These are phyloP conservation scores for Rusavskia elegans DNA, from an alignment of 495 filamentous ascomycete species.

Conservation along the genomic window DNA sequence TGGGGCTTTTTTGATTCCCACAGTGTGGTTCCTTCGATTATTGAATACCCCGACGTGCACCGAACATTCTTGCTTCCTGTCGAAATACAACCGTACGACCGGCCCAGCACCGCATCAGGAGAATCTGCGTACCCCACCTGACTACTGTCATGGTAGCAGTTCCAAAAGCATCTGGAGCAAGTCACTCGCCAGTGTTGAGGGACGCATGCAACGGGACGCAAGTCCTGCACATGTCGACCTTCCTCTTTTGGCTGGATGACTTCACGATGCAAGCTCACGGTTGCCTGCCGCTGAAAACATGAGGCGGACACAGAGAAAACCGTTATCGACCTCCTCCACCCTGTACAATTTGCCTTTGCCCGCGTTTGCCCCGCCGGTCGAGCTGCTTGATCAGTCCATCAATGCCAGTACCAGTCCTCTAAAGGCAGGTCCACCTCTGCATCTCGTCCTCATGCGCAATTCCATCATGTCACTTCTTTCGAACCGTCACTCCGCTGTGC, in stretches of 20 bases:
- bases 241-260: slow-evolving; percentile 1
- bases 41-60: too few species aligned
- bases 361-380: not conserved
- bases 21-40: too few species aligned
- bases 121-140: not conserved
- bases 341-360: too few species aligned
- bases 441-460: not conserved
- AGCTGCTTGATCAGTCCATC: not conserved
- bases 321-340: not conserved
- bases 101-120: too few species aligned
- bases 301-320: too few species aligned
- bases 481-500: not conserved
- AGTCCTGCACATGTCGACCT: not conserved
- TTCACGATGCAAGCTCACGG: too few species aligned
- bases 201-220: not conserved
- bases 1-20: too few species aligned
- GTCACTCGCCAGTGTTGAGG: too few species aligned
- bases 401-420: not conserved
- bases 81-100: too few species aligned
- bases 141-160: not conserved
- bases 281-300: too few species aligned
- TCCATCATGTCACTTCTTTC: not conserved
- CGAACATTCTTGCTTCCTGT: too few species aligned
- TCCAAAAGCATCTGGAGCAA: too few species aligned
- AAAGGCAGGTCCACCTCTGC: not conserved